Conservation (phyloP, 2,329 filamentous ascomycete genomes). For the Talaromyces rugulosus region DNA sequence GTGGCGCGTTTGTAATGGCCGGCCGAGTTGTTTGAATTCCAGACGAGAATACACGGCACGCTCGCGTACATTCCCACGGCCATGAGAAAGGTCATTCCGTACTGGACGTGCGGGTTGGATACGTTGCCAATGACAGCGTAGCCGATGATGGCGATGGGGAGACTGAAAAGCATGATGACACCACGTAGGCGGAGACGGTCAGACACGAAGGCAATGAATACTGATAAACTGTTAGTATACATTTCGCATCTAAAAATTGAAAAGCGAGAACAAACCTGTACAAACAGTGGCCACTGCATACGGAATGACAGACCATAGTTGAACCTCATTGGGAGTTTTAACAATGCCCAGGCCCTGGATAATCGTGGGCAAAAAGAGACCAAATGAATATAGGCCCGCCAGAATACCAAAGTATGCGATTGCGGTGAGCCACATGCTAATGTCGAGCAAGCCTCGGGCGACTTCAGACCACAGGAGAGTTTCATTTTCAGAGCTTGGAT, state of each 20-base stretch:
- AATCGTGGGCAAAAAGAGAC: conserved; percentile 64
- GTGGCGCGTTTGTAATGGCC: conserved; percentile 69
- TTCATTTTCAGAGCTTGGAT: conserved; percentile 34
- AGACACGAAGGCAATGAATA: conserved; percentile 50
- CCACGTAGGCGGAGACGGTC: conserved; percentile 59
- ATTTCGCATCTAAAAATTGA: conserved; percentile 12
- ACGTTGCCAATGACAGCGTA: conserved; percentile 61
- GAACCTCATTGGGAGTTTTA: conserved; percentile 53
- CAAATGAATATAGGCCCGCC: conserved; percentile 59
- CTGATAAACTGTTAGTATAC: background rate
- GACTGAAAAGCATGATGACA: conserved; percentile 58
- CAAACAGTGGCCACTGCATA: conserved; percentile 58
- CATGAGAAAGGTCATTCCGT: conserved; percentile 66
- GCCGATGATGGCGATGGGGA: conserved; percentile 61
- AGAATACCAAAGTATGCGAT: conserved; percentile 57
- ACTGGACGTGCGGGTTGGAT: conserved; percentile 50
- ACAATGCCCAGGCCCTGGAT: conserved; percentile 55
- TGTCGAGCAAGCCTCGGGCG: conserved; percentile 54
- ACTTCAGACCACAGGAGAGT: conserved; percentile 60
- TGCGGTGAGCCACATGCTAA: conserved; percentile 61
- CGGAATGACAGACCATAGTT: conserved; percentile 61
- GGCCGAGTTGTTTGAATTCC: conserved; percentile 65
- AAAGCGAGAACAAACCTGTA: conserved; percentile 38
- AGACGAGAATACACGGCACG: conserved; percentile 60
- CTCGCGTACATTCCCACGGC: conserved; percentile 61